phyloP scores from a whole-genome alignment of 2,329 filamentous ascomycete genomes.

The Lachnellula hyalina region DNA sequence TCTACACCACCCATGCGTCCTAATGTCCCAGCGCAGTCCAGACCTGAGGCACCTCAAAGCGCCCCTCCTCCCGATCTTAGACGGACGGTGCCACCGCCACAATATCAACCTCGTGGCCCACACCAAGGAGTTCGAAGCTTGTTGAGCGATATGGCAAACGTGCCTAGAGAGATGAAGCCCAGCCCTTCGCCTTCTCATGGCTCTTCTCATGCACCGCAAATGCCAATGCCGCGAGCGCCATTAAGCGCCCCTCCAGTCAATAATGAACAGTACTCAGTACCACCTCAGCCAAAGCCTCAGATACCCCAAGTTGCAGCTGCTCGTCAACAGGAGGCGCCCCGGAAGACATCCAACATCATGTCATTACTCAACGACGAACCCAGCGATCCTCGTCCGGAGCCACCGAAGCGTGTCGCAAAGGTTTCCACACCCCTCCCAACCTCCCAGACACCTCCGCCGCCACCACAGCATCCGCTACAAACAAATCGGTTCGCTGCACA shows the following conservation, averaged over 20 bases:
- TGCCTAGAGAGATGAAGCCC: conserved; percentile 19
- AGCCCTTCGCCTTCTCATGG: conserved; percentile 20
- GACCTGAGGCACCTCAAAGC: conserved; percentile 20
- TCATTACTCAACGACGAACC: conserved; percentile 53
- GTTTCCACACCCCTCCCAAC: conserved; percentile 17
- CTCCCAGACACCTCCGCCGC: conserved; percentile 27
- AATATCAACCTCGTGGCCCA: conserved; percentile 23
- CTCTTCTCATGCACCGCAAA: not conserved
- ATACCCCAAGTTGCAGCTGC: conserved; percentile 36
- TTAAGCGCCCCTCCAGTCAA: conserved; percentile 23
- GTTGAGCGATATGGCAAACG: conserved; percentile 20
- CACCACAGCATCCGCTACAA: conserved; percentile 26
- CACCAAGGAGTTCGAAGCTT: conserved; percentile 21
- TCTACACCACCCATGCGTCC: conserved; percentile 16
- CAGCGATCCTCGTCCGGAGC: conserved; percentile 36
- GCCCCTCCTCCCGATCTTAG: conserved; percentile 17
- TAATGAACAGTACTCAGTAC: conserved; percentile 22
- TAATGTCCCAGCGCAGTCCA: conserved; percentile 18
- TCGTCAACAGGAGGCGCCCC: conserved; percentile 40
- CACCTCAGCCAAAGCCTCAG: conserved; percentile 14
- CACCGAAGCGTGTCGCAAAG: conserved; percentile 24
- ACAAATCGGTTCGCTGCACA: conserved; percentile 35
- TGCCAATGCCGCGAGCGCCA: conserved; percentile 18
- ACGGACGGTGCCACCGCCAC: conserved; percentile 21
- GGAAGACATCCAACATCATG: conserved; percentile 61